phyloP scores from a whole-genome alignment of 2,329 filamentous ascomycete genomes.

The Diaporthe sp. region DNA sequence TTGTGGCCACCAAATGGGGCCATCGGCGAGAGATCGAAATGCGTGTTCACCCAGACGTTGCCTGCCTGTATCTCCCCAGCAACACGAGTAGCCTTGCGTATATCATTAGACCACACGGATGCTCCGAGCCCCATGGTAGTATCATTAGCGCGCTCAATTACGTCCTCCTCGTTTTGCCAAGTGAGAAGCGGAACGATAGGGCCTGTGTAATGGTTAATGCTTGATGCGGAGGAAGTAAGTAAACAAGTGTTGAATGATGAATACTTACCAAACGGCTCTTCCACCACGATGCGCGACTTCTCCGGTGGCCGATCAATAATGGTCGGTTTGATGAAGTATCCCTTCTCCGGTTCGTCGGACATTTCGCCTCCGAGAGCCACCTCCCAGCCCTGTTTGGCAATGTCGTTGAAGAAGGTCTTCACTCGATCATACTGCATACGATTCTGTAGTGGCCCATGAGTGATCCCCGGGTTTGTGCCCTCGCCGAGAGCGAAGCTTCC shows the following conservation, averaged over 20 bases:
- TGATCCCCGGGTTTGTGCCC: conserved; percentile 34
- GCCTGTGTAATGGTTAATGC: neutral
- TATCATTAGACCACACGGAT: conserved; percentile 64
- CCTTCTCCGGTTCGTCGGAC: conserved; percentile 46
- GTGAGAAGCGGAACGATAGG: conserved; percentile 59
- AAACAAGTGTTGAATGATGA: neutral
- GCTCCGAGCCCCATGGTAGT: conserved; percentile 64
- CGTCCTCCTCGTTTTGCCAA: conserved; percentile 59
- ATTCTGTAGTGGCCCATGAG: conserved; percentile 70
- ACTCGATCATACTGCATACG: conserved; percentile 62
- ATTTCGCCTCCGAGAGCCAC: conserved; percentile 57
- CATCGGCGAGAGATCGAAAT: conserved; percentile 43
- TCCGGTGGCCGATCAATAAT: conserved; percentile 72
- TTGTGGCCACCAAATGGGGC: conserved; percentile 20
- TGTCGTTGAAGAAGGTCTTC: neutral
- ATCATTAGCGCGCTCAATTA: conserved; percentile 61
- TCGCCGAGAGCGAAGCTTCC: conserved; percentile 49
- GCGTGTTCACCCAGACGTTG: conserved; percentile 60
- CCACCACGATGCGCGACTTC: conserved; percentile 65
- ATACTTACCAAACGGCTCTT: conserved; percentile 61
- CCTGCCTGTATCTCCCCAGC: conserved; percentile 63
- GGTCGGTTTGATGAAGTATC: conserved; percentile 69
- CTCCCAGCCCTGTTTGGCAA: conserved; percentile 55
- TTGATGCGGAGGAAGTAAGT: neutral
- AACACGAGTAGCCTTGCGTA: conserved; percentile 60